These are phyloP conservation scores for Grigorovia yakushimaensis DNA, from an alignment of 805 yeast genomes.

Conservation along the genomic window DNA sequence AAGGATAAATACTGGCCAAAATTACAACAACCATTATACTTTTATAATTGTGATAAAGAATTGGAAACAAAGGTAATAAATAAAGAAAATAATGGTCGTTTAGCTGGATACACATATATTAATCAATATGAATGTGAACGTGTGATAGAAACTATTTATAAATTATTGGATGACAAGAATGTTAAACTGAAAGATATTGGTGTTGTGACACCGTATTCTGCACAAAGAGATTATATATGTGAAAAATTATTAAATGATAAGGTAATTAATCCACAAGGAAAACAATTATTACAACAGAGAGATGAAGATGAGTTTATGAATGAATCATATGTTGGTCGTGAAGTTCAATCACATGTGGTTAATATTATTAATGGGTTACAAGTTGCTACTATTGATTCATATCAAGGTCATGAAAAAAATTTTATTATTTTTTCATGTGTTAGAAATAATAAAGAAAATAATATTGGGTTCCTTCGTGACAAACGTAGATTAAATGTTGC, in stretches of 20 bases:
- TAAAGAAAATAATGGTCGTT: slow-evolving; percentile 29
- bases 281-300: slow-evolving; percentile 39
- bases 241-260: slow-evolving; percentile 38
- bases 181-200: slow-evolving; percentile 46
- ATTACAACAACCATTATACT: slow-evolving; percentile 50
- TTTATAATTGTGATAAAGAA: slow-evolving; percentile 45
- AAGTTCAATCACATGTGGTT: slow-evolving; percentile 9
- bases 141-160: slow-evolving; percentile 39
- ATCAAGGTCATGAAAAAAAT: slow-evolving; percentile 86
- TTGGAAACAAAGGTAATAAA: slow-evolving; percentile 42
- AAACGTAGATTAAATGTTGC: slow-evolving; percentile 61
- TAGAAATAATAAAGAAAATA: slow-evolving; percentile 45
- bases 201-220: slow-evolving; percentile 66
- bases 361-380: slow-evolving; percentile 35
- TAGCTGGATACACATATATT: slow-evolving; percentile 49
- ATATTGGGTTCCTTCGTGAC: slow-evolving; percentile 56
- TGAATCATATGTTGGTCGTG: slow-evolving; percentile 17
- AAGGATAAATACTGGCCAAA: slow-evolving; percentile 39
- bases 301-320: slow-evolving; percentile 52
- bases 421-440: slow-evolving; percentile 72
- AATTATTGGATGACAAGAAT: slow-evolving; percentile 44
- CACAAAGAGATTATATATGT: slow-evolving; percentile 59
- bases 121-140: slow-evolving; percentile 45
- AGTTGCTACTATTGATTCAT: slow-evolving; percentile 70
- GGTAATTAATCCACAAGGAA: slow-evolving; percentile 45